A percentile compares a stretch with the other conserved stretches of the same genome.
Evolutionary conservation across 2,329 filamentous ascomycete species (phyloP).

Genomic region (Aspergillus quadrilineatus): DNA sequence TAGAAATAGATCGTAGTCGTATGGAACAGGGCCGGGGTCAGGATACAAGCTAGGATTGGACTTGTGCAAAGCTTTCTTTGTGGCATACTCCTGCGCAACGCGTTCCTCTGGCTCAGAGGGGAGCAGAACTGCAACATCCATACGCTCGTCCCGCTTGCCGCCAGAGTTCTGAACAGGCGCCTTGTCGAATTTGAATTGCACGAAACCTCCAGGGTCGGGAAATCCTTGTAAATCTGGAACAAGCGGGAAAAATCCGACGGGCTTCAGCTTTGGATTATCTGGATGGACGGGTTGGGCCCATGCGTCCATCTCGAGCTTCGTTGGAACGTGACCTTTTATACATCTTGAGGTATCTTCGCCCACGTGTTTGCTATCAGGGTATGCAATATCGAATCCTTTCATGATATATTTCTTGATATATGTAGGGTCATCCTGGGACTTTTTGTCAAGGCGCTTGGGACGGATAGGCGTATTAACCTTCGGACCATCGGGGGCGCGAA

Average conservation of each 20-base stretch:
- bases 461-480: slow-evolving; percentile 25
- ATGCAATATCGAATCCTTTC: slow-evolving; percentile 65
- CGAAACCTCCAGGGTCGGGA: slow-evolving; percentile 58
- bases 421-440: slow-evolving; percentile 56
- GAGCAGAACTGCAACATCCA: slow-evolving; percentile 60
- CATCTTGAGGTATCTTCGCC: slow-evolving; percentile 56
- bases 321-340: slow-evolving; percentile 54
- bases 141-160: slow-evolving; percentile 56
- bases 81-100: slow-evolving; percentile 48
- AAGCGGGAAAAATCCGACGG: slow-evolving; percentile 60
- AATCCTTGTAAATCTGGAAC: slow-evolving; percentile 62
- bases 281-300: slow-evolving; percentile 63
- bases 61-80: slow-evolving; percentile 49
- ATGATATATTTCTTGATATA: slow-evolving; percentile 61
- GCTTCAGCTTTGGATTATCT: slow-evolving; percentile 55
- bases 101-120: slow-evolving; percentile 52
- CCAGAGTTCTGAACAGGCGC: slow-evolving; percentile 54
- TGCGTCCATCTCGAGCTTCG: slow-evolving; percentile 56
- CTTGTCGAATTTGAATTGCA: slow-evolving; percentile 61
- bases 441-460: slow-evolving; percentile 34
- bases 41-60: slow-evolving; percentile 51
- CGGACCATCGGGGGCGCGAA: slow-evolving; percentile 34
- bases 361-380: slow-evolving; percentile 59
- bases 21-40: slow-evolving; percentile 54
- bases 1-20: slow-evolving; percentile 61